Percentiles rank a stretch among this genome's conserved stretches.
phyloP scores from a whole-genome alignment of 2,329 filamentous ascomycete species.

The Alternaria ventricosa region DNA sequence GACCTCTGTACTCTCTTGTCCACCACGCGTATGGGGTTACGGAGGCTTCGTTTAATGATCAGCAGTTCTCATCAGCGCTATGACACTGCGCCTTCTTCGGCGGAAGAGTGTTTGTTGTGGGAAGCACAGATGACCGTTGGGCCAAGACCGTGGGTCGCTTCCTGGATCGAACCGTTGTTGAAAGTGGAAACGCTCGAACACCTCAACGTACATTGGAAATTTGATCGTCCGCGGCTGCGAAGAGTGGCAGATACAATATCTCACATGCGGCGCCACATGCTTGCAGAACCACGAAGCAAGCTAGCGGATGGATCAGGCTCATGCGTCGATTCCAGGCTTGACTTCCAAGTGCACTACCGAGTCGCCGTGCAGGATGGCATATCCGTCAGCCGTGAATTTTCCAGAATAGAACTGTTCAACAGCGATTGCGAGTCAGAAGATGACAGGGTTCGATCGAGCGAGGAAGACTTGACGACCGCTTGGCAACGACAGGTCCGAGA shows the following conservation, averaged over 20 bases:
- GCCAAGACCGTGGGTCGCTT: constrained; percentile 13
- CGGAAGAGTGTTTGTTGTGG: constrained; percentile 18
- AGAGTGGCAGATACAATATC: constrained; percentile 20
- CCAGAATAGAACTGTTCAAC: neutral
- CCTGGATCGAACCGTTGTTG: constrained; percentile 28
- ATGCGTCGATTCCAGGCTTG: neutral
- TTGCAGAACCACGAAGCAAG: constrained; percentile 1
- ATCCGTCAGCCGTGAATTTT: neutral
- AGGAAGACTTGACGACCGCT: neutral
- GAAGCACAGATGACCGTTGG: constrained; percentile 13
- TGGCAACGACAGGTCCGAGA: constrained; percentile 6
- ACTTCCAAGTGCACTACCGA: constrained; percentile 7
- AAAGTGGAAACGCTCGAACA: constrained; percentile 18
- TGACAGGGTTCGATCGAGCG: neutral
- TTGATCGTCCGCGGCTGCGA: constrained; percentile 17
- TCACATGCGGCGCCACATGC: constrained; percentile 20
- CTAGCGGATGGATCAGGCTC: neutral
- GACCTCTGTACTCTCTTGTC: constrained; percentile 31
- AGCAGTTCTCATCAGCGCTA: constrained; percentile 16
- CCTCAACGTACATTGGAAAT: constrained; percentile 24
- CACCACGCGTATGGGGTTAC: constrained; percentile 22
- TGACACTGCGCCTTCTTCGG: constrained; percentile 6
- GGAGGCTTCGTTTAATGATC: constrained; percentile 22
- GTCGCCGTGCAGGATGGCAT: neutral
- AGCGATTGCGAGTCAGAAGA: neutral